Evolutionary conservation across 805 yeast species (phyloP), one percentile per base, ranked within the genome.

Genomic region (Starmerella floris): DNA sequence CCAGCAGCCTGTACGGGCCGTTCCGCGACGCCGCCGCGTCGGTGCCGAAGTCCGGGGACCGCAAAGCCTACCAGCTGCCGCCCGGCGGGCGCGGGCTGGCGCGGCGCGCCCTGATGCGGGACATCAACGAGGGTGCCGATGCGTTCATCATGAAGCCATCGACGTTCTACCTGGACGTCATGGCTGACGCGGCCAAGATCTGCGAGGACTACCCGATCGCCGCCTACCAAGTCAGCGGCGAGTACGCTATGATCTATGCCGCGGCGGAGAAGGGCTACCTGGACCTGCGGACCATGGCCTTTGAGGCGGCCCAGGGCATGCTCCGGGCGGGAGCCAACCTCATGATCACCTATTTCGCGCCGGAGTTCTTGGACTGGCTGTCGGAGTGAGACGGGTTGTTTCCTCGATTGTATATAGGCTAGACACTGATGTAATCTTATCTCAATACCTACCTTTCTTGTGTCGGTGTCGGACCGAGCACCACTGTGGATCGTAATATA

Each of bases 11-110:
- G 38, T 91, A 91, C 60, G 98, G 98, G 1, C 98, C 98, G 4
- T 91, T 91, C 69, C 73, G 98, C 61, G 98, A 91, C 55, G 96
- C 96, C 35, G 98, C 97, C 3, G 91, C 93, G 30, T 80, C 94
- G 40, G 69, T 78, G 3, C 97, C 98, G 9, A 72, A 83, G 19
- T 70, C 74, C 46, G 98, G 98, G 42, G 96, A 91, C 62, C 75
- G 98, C 60, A 82, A 78, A 60, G 74, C 83, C 50, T 91, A 91
- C 62, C 98, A 91, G 65, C 70, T 91, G 46, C 98, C 98, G 9
- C 72, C 87, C 3, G 93, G 85, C 17, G 95, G 94, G 22, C 73
- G 82, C 37, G 98, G 98, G 0, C 69, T 91, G 44, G 98, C 97
- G 9, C 79, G 93, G 56, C 69, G 98, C 49, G 98, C 98, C 1